Base-by-base conservation (phyloP, 345 rosid species). In the Hevea brasiliensis region DNA sequence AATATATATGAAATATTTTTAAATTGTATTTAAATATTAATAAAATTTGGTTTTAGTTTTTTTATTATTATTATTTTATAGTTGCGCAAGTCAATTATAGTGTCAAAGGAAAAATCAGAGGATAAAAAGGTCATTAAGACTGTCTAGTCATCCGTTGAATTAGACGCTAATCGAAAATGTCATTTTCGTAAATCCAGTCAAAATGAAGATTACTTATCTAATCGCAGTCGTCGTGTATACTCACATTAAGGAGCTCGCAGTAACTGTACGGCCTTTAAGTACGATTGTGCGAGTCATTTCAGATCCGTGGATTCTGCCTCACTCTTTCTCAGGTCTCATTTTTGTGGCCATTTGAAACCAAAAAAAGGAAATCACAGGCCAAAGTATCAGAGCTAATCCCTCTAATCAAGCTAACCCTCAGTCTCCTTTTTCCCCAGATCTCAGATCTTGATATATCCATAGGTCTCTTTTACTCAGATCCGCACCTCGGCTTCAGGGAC, bases 291-390 rank as follows among this genome's bases (percentile, higher is more conserved):
- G 54, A 45, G 56, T 73, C 74, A 48, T 81, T 77, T 82, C 80
- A 76, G 84, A 78, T 86, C 83, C 85, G 80, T 78, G 72, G 77
- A 65, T 76, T 81, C 76, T 77, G 78, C 75, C 41, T 61, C 26
- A 53, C 42, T 69, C 55, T 41, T 14, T 26, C 55, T 24, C 5
- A 54, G 48, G 51, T 50, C 68, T 59, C 56, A 70, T 45, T 41
- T 61, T 35, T 8, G 2, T 32, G 14, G 27, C 26, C 24, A 63
- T 64, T 64, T 63, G 11, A 58, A 58, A 1, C 20, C 1, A 4
- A 1, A 67, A 10, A 35, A 7, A 11, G 67, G 51, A 55, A 56
- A 48, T 29, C 18, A 21, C 41, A 51, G 0, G 14, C n/a, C 21
- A 1, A 44, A 51, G 15, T 64, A 26, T n/a, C 26, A 23, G 45